Base-by-base conservation (phyloP, 306 rosid species). In the Prunus kanzakura region DNA sequence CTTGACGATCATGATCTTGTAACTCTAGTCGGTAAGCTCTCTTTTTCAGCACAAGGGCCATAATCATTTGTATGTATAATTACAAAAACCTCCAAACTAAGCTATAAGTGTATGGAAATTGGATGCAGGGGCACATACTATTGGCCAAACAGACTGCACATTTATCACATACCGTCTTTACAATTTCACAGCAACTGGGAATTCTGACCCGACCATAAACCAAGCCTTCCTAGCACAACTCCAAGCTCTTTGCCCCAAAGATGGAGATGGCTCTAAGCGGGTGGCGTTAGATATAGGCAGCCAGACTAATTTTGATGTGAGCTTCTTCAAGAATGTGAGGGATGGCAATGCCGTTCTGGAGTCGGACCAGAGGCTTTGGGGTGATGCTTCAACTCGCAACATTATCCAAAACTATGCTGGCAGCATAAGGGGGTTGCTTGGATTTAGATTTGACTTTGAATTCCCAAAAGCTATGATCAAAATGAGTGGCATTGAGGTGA, bases 311-410 rank as follows among this genome's bases (percentile, higher is more conserved):
- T 88, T 92, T 58, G 97, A 87, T 74, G 85, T 22, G 6, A 89
- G 85, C 60, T 89, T 83, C 80, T 92, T 83, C 84, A 92, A 88
- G 86, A 89, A 92, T 69, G 80, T 88, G 20, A 84, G 87, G 15
- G 86, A 89, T 62, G 90, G 93, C 4, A 89, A 88, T 20, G 91
- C 73, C 12, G 77, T 92, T 71, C 70, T 92, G 41, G 93, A 91
- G 85, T 93, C 96, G 1, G 98, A 91, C 20, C 95, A 89, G 78
- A 82, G 93, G 85, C 82, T 93, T 3, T 89, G 90, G 91, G 90
- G 84, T 27, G 89, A 88, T 46, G 60, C 83, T 32, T 55, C 58
- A 18, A 86, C 93, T 0, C 68, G 69, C 58, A 80, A 41, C 46
- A 71, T 87, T 51, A 88, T 88, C 55, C 78, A 88, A 57, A 85